These are phyloP conservation scores for Penicillium sp. DNA, from an alignment of 2,329 filamentous ascomycete species.

Conservation along the genomic window DNA sequence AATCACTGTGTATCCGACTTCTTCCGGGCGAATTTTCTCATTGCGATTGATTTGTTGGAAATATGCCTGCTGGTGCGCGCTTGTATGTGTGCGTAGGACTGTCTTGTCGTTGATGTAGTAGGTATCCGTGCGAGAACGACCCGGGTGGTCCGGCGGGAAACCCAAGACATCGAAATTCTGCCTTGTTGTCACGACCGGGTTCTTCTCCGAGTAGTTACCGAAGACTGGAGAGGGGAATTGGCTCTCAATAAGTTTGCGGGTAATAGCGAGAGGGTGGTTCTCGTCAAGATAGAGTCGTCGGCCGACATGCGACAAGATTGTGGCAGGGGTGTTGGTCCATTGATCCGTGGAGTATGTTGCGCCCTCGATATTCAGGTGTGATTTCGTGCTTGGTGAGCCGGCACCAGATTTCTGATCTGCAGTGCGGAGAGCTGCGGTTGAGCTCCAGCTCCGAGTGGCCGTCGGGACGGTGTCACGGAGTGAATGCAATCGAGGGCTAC, in stretches of 20 bases:
- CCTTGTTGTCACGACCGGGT: constrained; percentile 76
- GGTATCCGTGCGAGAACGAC: constrained; percentile 82
- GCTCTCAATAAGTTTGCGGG: constrained; percentile 86
- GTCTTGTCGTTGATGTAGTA: constrained; percentile 89
- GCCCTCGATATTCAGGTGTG: constrained; percentile 58
- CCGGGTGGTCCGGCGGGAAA: constrained; percentile 83
- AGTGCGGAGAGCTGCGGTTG: constrained; percentile 28
- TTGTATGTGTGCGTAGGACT: constrained; percentile 88
- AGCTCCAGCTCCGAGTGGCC: constrained; percentile 31
- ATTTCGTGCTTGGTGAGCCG: constrained; percentile 1
- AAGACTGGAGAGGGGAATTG: constrained; percentile 73
- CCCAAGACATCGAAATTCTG: constrained; percentile 98
- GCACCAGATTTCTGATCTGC: constrained; percentile 12
- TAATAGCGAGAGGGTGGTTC: constrained; percentile 87
- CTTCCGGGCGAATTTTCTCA: constrained; percentile 31
- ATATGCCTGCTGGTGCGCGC: constrained; percentile 85
- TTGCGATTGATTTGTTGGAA: constrained; percentile 62
- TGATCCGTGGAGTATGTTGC: constrained; percentile 65
- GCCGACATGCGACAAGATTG: constrained; percentile 70
- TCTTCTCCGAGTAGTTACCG: constrained; percentile 72
- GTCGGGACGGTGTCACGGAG: constrained; percentile 15
- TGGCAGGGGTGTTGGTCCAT: constrained; percentile 81
- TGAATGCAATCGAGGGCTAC: constrained; percentile 21
- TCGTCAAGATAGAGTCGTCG: constrained; percentile 84
- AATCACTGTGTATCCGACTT: constrained; percentile 79